Percentiles rank a stretch among this genome's conserved stretches.
These are phyloP conservation scores for Rhizopus delemar DNA, from an alignment of 371 early-diverging fungal genomes.

Conservation along the genomic window DNA sequence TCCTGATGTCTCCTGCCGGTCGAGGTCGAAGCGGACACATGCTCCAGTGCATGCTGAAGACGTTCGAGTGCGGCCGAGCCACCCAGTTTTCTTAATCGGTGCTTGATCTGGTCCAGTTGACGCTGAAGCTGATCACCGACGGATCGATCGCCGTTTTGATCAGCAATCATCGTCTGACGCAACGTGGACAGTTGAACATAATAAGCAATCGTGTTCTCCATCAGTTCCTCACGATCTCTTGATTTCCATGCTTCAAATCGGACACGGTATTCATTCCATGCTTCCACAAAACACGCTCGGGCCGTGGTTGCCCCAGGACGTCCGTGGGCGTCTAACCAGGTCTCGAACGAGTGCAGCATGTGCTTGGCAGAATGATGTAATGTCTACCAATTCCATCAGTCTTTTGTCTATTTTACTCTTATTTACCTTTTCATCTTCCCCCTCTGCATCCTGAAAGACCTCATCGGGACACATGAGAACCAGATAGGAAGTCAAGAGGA, in stretches of 20 bases:
- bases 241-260: slow-evolving; percentile 75
- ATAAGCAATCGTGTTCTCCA: slow-evolving; percentile 65
- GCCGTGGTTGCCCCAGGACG: slow-evolving; percentile 25
- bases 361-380: slow-evolving; percentile 43
- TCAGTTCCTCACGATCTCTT: slow-evolving; percentile 61
- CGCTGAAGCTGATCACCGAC: slow-evolving; percentile 60
- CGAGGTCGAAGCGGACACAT: slow-evolving; percentile 11
- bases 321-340: slow-evolving; percentile 47
- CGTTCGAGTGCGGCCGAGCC: slow-evolving; percentile 29
- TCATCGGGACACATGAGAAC: slow-evolving; percentile 64
- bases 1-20: slow-evolving; percentile 19
- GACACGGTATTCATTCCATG: slow-evolving; percentile 60
- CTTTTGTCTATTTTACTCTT: slow-evolving; percentile 6
- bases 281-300: slow-evolving; percentile 44
- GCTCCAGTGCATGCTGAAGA: slow-evolving; percentile 27
- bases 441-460: slow-evolving; percentile 51
- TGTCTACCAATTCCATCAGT: slow-evolving; percentile 21
- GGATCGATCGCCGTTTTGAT: slow-evolving; percentile 44
- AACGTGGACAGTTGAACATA: slow-evolving; percentile 70
- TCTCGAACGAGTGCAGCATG: slow-evolving; percentile 58
- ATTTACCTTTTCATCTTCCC: slow-evolving; percentile 56
- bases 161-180: slow-evolving; percentile 60
- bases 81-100: slow-evolving; percentile 30
- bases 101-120: slow-evolving; percentile 45
- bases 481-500: slow-evolving; percentile 71